Evolutionary conservation across 2,329 filamentous ascomycete genomes (phyloP).

Genomic region (Fusarium sp.): DNA sequence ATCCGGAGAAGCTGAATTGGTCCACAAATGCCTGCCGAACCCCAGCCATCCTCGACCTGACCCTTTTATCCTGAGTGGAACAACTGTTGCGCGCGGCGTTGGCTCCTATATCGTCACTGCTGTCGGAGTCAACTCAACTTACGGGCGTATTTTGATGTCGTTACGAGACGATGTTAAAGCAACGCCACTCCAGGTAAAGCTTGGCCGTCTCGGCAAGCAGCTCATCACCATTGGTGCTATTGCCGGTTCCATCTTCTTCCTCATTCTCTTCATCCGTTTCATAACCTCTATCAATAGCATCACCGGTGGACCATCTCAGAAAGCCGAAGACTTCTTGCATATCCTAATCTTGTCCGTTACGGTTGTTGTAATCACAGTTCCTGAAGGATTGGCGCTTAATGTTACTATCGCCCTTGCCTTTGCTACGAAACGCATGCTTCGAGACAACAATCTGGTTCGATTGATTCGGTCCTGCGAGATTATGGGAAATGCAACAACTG

Average conservation of each 20-base stretch:
- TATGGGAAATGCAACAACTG: conserved; percentile 72
- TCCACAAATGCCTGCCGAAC: conserved; percentile 71
- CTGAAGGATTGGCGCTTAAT: conserved; percentile 70
- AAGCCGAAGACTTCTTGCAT: conserved; percentile 68
- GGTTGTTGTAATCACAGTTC: conserved; percentile 69
- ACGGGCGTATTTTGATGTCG: conserved; percentile 83
- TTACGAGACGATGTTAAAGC: conserved; percentile 80
- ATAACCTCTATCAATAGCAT: conserved; percentile 49
- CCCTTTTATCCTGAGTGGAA: conserved; percentile 84
- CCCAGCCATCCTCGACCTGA: conserved; percentile 71
- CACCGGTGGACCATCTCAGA: conserved; percentile 59
- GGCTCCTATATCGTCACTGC: conserved; percentile 82
- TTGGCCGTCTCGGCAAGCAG: conserved; percentile 81
- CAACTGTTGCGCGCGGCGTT: conserved; percentile 80
- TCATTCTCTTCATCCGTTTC: conserved; percentile 56
- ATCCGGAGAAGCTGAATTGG: conserved; percentile 79
- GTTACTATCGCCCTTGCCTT: conserved; percentile 72
- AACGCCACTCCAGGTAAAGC: conserved; percentile 80
- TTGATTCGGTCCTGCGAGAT: conserved; percentile 70
- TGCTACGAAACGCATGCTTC: conserved; percentile 71
- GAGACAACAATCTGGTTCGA: conserved; percentile 71
- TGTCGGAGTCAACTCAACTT: conserved; percentile 77
- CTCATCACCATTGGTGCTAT: conserved; percentile 63
- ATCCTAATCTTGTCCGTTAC: conserved; percentile 70
- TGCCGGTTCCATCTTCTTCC: conserved; percentile 57